Base-by-base conservation (phyloP, 148 eudicot species). In the Gaultheria prostrata region DNA sequence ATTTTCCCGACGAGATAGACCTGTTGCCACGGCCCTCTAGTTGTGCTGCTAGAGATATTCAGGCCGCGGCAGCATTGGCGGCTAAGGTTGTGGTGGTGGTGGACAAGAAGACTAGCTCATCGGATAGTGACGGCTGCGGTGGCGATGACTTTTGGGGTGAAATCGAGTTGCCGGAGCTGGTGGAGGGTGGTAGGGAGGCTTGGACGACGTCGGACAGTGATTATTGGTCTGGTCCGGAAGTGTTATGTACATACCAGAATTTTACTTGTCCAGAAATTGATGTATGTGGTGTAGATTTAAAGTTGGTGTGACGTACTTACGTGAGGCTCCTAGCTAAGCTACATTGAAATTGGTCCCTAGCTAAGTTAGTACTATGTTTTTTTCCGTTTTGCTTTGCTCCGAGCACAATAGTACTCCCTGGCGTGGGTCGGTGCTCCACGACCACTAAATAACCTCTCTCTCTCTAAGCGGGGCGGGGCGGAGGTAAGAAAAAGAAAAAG, bases 101-200 rank as follows among this genome's bases (percentile, higher is more conserved):
- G 73, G 88, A 71, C 14, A 72, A 82, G 46, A n/a, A 53, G 33
- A 35, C 67, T 28, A 69, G n/a, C 3, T n/a, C 28, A 17, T 54
- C 48, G 1, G 56, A 72, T 17, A 83, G 79, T 78, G 86, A 72
- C 11, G 78, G 45, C 32, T 71, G 77, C 8, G 91, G 84, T 77
- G 93, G 35, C 1, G 80, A 77, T 33, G 81, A 90, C 76, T 92
- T 92, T 77, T 92, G 93, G 95, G 88, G 89, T 73, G 95, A 92
- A 33, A 92, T 92, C 77, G 95, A 92, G 88, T 85, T 92, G 79
- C 95, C 95, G 77, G 95, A 92, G 81, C 83, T 89, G 83, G 71
- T 81, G 78, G 89, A 82, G 17, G 48, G 73, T 15, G 79, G 82
- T 76, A 80, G 81, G 32, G 8, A 51, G 32, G 79, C 24, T 67